Evolutionary conservation across 441 rosid genomes (phyloP), one percentile per base, ranked within the genome.

Genomic region (Brassica balearica): DNA sequence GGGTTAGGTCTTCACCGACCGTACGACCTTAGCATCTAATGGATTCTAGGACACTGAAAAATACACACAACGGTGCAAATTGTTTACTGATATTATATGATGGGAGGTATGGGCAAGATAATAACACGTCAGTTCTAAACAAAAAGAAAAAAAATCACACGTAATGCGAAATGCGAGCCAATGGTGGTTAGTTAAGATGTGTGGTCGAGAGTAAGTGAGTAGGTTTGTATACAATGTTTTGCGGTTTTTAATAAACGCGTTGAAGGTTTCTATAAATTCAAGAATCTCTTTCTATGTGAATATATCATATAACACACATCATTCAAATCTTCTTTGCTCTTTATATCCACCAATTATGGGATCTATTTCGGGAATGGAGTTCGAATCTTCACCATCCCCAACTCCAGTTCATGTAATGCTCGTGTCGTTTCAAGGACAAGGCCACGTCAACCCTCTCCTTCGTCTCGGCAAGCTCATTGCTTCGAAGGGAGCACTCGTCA

Each of bases 361-460:
- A 41, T 41, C 48, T 11, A 41, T 41, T 41, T 41, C n/a, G 14
- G 14, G 51, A 43, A 43, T 53, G 59, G 59, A 53, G 22, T 53
- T 53, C 9, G 19, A 15, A 53, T 53, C 59, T 2, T 53, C 8
- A 0, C 20, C 59, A 53, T 79, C 84, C 56, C 32, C 87, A 14
- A 53, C 0, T 3, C 86, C 27, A 9, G 69, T 76, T 60, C 97
- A 92, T 76, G 86, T 90, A 4, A 72, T 92, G 65, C 83, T 90
- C 10, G 88, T 92, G 22, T 87, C 95, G 0, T 88, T 88, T 76
- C 88, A 85, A 0, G 91, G 85, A 23, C 95, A 90, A 80, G 97
- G 95, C 64, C 87, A 84, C 68, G 84, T 92, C 1, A 90, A 82
- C 80, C 93, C 97, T 5, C 83, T 88, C 14, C 89, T 75, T 84